These are phyloP conservation scores for Heliamphora ciliata DNA, from an alignment of 179 eudicot genomes.

Conservation along the genomic window DNA sequence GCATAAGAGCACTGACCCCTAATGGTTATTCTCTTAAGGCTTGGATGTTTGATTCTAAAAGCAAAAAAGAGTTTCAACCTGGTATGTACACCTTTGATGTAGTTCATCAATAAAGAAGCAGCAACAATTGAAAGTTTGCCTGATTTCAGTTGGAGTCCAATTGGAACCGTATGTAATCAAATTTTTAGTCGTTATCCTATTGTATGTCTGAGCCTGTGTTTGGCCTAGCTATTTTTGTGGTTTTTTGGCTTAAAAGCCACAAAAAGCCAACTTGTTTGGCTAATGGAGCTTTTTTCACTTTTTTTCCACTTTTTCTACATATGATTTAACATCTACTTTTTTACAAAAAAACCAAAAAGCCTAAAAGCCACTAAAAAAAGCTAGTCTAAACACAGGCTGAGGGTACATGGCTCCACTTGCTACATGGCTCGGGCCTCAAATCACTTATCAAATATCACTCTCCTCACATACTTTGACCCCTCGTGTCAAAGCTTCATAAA, in stretches of 20 bases:
- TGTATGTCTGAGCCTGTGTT: too few species aligned
- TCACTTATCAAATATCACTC: too few species aligned
- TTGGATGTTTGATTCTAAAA: neutral
- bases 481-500: neutral
- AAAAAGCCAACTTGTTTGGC: too few species aligned
- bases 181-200: neutral
- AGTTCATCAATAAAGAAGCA: neutral
- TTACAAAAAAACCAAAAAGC: too few species aligned
- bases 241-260: too few species aligned
- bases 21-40: neutral
- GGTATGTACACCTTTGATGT: neutral
- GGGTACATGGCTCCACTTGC: neutral
- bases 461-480: neutral
- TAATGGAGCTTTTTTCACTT: too few species aligned
- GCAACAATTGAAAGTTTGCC: neutral
- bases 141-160: neutral
- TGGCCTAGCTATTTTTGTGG: too few species aligned
- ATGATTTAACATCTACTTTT: too few species aligned
- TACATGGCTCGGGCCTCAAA: neutral
- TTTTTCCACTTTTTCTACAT: too few species aligned
- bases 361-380: too few species aligned
- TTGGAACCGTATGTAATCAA: neutral
- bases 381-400: neutral
- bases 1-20: neutral
- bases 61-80: neutral